Base-by-base conservation (phyloP, 2,329 filamentous ascomycete species). In the Epichloe baconii region DNA sequence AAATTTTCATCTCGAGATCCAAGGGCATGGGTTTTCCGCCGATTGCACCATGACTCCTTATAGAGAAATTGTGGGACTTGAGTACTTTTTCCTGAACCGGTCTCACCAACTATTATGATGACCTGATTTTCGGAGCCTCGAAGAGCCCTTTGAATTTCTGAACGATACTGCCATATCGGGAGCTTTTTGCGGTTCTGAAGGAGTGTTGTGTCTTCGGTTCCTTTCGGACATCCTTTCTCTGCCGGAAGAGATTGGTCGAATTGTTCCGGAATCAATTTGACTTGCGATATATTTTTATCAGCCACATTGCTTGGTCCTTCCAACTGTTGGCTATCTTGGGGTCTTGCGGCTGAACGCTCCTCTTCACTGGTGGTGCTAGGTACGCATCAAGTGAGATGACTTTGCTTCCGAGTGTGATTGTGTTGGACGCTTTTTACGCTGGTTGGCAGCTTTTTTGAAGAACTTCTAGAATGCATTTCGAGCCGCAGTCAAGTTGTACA, bases 31-130 rank as follows among this genome's bases (percentile, higher is more conserved):
- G 80, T 75, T 52, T 68, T 79, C 52, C 74, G 74, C 37, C 74
- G 77, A 50, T 72, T 74, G 65, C 89, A 95, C 89, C 90, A 97
- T 6, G 79, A 69, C 61, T 96, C 86, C 26, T 72, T 67, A 44
- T 85, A 79, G 7, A 98, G 71, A 55, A 95, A 96, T 62, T 97
- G 93, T 0, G 93, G 91, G 0, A 96, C 83, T 67, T 98, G 93
- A 0, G 93, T 98, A 71, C 87, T 94, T 70, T 98, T 98, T 64
- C 93, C 93, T 14, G 88, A 95, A 64, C 93, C 93, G 0, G 93
- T 98, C 66, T 97, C 91, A 70, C 91, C 91, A 2, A 93, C 85
- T 14, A 98, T 71, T 0, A 98, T 75, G 48, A 98, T 77, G 1
- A 95, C 80, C 60, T 94, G 80, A 55, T 80, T 82, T 36, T 79